These are phyloP conservation scores for Pseudonitzschia multistriata DNA, from an alignment of 108 stramenopile species.

Conservation along the genomic window DNA sequence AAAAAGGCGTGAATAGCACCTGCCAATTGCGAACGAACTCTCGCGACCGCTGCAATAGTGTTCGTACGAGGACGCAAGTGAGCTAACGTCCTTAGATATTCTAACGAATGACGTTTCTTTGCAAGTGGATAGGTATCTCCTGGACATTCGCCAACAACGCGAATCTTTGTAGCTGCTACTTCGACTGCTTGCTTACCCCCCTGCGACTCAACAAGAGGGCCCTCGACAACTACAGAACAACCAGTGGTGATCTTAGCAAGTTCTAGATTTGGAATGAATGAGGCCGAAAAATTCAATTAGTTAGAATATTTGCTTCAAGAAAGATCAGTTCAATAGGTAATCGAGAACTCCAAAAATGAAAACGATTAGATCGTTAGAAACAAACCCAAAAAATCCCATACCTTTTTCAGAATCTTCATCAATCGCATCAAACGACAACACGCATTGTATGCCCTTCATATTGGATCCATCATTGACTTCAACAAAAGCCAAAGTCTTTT, in stretches of 20 bases:
- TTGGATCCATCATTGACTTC: slow-evolving; percentile 97
- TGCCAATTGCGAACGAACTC: slow-evolving; percentile 89
- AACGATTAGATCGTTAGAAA: neutral
- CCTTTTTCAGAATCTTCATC: slow-evolving; percentile 64
- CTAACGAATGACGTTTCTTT: slow-evolving; percentile 96
- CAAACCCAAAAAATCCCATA: slow-evolving; percentile 23
- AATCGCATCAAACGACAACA: slow-evolving; percentile 65
- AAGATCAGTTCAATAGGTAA: neutral
- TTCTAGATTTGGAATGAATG: slow-evolving; percentile 34
- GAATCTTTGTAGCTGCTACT: slow-evolving; percentile 72
- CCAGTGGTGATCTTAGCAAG: slow-evolving; percentile 89
- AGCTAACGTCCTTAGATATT: slow-evolving; percentile 95
- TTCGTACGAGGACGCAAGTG: slow-evolving; percentile 97
- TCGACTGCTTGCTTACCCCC: slow-evolving; percentile 94
- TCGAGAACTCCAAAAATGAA: neutral
- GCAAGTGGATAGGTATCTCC: slow-evolving; percentile 95
- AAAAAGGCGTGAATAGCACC: slow-evolving; percentile 90
- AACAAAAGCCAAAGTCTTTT: slow-evolving; percentile 96
- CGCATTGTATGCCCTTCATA: slow-evolving; percentile 90
- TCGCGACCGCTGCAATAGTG: slow-evolving; percentile 93
- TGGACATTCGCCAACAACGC: slow-evolving; percentile 89
- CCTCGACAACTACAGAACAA: slow-evolving; percentile 85
- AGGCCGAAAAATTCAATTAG: too few relatives aligned
- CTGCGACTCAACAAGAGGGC: slow-evolving; percentile 72
- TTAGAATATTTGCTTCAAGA: neutral